Base-by-base conservation (phyloP, 1,284 basidiomycete genomes). In the Ganoderma lingzhi region DNA sequence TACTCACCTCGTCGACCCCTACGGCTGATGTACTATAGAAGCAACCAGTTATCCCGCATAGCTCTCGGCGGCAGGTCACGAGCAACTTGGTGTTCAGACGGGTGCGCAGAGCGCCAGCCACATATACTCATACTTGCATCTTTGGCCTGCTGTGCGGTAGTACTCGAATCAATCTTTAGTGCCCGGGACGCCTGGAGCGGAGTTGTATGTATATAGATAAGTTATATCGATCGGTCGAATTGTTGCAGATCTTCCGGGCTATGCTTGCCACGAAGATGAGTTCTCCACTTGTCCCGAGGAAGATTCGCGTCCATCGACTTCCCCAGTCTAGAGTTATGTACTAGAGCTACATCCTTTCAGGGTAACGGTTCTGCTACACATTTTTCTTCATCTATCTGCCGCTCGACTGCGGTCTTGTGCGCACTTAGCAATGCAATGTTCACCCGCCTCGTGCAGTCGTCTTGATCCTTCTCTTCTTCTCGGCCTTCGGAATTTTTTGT, bases 401-500 rank as follows among this genome's bases (percentile, higher is more conserved):
- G n/a, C 39, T 30, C n/a, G 6, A 23, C 23, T 6, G 39, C 37
- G 59, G 12, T 15, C 59, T 42, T n/a, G 37, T 61, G 19, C 39
- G 14, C 58, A 39, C 23, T 35, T 19, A 35, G 19, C n/a, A 37
- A 60, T 41, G 32, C 10, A 39, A 35, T 45, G 61, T 39, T 58
- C 53, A 76, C 12, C 73, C 69, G 66, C 70, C 75, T 15, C 78
- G 77, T 23, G 80, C 78, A 35, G 84, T 78, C 75, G 84, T 85
- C 82, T 95, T 97, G 74, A 98, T 87, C 73, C 88, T 87, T 62
- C 90, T 87, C 82, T 94, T 94, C 85, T 98, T 98, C 82, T 97
- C 95, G 51, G 91, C 88, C 81, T 98, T 98, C 64, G 95, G 94
- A 86, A 98, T 96, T 84, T 98, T 98, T 74, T 89, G 85, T 80